Evolutionary conservation across 768 basidiomycete species (phyloP), one percentile per base, ranked within the genome.

Genomic region (Lentinula lateritia): DNA sequence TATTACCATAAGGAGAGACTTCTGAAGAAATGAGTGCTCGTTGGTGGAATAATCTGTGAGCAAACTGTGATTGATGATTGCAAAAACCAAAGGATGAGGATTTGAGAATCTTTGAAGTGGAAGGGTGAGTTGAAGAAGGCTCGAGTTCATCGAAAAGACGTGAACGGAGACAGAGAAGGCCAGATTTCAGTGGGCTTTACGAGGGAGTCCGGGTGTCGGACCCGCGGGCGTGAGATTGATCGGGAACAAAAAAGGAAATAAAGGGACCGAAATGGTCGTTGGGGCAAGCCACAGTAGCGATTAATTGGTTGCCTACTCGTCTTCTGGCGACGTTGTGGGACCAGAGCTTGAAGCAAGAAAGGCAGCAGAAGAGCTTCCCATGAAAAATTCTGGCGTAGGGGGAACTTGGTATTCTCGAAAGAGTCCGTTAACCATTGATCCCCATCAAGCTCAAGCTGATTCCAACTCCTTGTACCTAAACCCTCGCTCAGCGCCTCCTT

Each of bases 381-480:
- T 52, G 50, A 52, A 52, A 52, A 52, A 52, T 52, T 35, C 35
- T 52, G 50, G 50, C 8, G 12, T n/a, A 52, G 55, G 55, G 7
- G 39, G 41, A 56, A 56, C 39, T 43, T 42, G 55, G 55, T 42
- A 56, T 54, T 54, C 53, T 54, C 53, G 53, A 36, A 35, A 39
- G 35, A 41, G 35, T 23, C 46, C 46, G 46, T 48, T 48, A 13
- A 12, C 50, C 50, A 32, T 32, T 56, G 55, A 56, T 56, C 55
- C 55, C 38, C 55, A 56, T 56, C 58, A 59, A 41, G 58, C 52
- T 53, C 58, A 59, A 28, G 58, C 52, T 53, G 52, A 59, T 48
- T 36, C 77, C 75, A 23, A 76, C 76, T 20, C 54, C 46, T 41
- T 61, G 56, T 65, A 58, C 66, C 59, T 36, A 53, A 61, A 63